A percentile compares a stretch with the other conserved stretches of the same genome.
These are phyloP conservation scores for Conringia planisiliqua DNA, from an alignment of 345 rosid genomes.

Conservation along the genomic window DNA sequence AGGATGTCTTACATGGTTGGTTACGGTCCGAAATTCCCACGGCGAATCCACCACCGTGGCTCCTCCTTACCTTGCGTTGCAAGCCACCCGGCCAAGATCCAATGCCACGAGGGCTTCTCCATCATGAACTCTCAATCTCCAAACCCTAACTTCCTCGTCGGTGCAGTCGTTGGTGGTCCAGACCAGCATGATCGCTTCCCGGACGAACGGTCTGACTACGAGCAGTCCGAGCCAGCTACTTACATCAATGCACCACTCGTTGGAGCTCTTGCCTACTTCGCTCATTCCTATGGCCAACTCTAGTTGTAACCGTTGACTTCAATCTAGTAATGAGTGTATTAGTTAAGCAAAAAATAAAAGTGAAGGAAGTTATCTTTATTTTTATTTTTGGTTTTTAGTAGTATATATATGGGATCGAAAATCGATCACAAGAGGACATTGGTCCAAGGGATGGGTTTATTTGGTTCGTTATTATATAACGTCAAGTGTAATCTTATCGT, in stretches of 20 bases:
- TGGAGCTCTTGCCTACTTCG: slow-evolving; percentile 81
- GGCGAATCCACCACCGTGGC: slow-evolving; percentile 91
- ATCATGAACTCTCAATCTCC: slow-evolving; percentile 64
- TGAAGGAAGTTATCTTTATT: slow-evolving; percentile 16
- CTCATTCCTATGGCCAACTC: slow-evolving; percentile 86
- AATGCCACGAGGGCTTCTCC: slow-evolving; percentile 67
- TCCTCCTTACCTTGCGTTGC: slow-evolving; percentile 77
- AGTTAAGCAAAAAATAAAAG: neutral
- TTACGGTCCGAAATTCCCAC: slow-evolving; percentile 75
- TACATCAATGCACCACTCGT: slow-evolving; percentile 93
- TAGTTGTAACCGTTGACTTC: slow-evolving; percentile 20
- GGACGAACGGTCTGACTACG: slow-evolving; percentile 69
- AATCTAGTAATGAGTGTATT: neutral
- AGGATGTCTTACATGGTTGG: slow-evolving; percentile 97
- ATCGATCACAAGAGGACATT: slow-evolving; percentile 28
- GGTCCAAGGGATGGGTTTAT: slow-evolving; percentile 15
- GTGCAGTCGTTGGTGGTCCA: slow-evolving; percentile 93
- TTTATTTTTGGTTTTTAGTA: neutral
- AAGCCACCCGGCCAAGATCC: slow-evolving; percentile 63
- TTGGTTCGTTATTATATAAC: slow-evolving; percentile 4
- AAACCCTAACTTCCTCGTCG: slow-evolving; percentile 80
- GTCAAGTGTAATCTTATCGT: slow-evolving; percentile 17
- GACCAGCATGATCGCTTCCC: slow-evolving; percentile 68
- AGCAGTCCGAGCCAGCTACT: slow-evolving; percentile 93
- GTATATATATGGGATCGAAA: neutral